These are phyloP conservation scores for Mycena citricolor DNA, from an alignment of 1,284 basidiomycete species.

Conservation along the genomic window DNA sequence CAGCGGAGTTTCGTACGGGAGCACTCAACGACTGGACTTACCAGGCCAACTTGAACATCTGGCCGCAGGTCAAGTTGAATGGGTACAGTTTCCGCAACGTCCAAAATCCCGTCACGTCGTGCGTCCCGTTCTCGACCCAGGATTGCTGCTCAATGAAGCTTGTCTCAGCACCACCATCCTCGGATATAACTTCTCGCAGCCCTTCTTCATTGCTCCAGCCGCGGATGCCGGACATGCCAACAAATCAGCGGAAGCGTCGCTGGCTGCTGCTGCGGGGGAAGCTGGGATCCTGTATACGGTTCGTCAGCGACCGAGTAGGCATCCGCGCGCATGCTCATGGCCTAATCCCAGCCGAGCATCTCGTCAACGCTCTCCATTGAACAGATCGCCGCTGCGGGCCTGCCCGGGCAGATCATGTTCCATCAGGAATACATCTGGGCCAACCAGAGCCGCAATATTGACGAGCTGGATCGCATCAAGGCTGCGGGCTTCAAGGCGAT, in stretches of 20 bases:
- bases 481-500: slow-evolving; percentile 32
- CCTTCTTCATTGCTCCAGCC: slow-evolving; percentile 32
- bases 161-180: slow-evolving; percentile 32
- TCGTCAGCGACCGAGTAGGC: slow-evolving; percentile 5
- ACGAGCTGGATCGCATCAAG: slow-evolving; percentile 29
- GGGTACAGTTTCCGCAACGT: slow-evolving; percentile 29
- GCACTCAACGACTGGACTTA: slow-evolving; percentile 25
- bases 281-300: slow-evolving; percentile 29
- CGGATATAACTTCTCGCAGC: slow-evolving; percentile 29
- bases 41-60: slow-evolving; percentile 30
- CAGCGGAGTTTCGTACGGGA: slow-evolving; percentile 16
- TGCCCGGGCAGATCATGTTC: slow-evolving; percentile 28
- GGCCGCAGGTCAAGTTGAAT: slow-evolving; percentile 27
- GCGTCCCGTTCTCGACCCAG: slow-evolving; percentile 4
- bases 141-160: neutral
- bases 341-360: slow-evolving; percentile 26
- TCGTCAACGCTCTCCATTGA: slow-evolving; percentile 30
- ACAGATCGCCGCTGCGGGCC: slow-evolving; percentile 26
- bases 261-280: slow-evolving; percentile 28
- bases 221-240: slow-evolving; percentile 29
- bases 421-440: slow-evolving; percentile 33
- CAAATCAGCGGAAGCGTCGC: slow-evolving; percentile 26
- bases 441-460: slow-evolving; percentile 24
- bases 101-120: slow-evolving; percentile 26
- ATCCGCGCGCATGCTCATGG: neutral